phyloP scores from a whole-genome alignment of 2,329 filamentous ascomycete species.

The Hypoxylon sp. region DNA sequence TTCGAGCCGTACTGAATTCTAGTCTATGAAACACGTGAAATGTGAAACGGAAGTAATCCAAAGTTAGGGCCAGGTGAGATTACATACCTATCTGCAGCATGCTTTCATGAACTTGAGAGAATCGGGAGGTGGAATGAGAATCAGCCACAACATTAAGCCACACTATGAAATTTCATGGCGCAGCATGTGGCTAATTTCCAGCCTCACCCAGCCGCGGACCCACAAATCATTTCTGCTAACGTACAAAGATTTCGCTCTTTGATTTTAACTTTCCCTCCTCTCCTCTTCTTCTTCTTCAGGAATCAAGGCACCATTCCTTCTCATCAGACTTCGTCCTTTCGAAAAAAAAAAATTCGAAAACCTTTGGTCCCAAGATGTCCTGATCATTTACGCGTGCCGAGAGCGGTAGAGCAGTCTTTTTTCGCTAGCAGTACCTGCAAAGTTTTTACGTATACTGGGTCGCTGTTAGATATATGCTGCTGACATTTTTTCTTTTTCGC shows the following conservation, averaged over 20 bases:
- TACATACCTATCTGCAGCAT: too few relatives aligned
- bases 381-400: conserved; percentile 95
- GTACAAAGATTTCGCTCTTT: conserved; percentile 5
- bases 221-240: not conserved
- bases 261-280: conserved; percentile 49
- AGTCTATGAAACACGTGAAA: not conserved
- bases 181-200: not conserved
- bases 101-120: conserved; percentile 20
- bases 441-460: conserved; percentile 78
- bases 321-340: conserved; percentile 74
- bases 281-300: conserved; percentile 44
- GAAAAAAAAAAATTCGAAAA: too few relatives aligned
- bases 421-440: conserved; percentile 97
- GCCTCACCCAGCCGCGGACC: not conserved
- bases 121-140: not conserved
- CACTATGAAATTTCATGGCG: not conserved
- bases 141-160: not conserved
- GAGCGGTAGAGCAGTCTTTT: conserved; percentile 85
- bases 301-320: conserved; percentile 87
- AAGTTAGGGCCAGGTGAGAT: too few relatives aligned
- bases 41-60: too few relatives aligned
- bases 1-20: not conserved
- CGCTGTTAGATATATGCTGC: conserved; percentile 98
- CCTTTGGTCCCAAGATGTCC: conserved; percentile 81
- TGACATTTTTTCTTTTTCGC: conserved; percentile 65